Conservation (phyloP, 2,329 filamentous ascomycete species). For the Ophiostoma sp. region DNA sequence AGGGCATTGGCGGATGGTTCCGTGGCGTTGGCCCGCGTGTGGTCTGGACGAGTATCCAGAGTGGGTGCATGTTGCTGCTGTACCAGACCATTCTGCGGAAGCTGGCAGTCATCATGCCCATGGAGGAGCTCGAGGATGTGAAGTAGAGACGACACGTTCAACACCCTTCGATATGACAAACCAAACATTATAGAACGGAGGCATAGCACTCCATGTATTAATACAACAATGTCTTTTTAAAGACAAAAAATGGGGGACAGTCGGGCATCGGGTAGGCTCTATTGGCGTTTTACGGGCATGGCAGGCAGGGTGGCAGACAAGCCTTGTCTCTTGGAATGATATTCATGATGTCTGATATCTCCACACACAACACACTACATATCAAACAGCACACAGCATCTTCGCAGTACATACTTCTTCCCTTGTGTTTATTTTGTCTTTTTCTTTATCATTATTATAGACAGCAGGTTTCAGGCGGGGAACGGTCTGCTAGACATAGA, state of each 20-base stretch:
- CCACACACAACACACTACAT: not conserved
- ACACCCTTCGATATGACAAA: not conserved
- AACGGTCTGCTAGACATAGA: constrained; percentile 19
- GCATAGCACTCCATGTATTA: not conserved
- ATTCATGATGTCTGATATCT: constrained; percentile 15
- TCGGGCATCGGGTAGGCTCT: not conserved
- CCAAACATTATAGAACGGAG: not conserved
- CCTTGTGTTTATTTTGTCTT: not conserved
- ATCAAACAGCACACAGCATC: not conserved
- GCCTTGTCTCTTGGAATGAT: not conserved
- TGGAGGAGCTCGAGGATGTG: constrained; percentile 27
- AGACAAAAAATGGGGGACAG: not conserved
- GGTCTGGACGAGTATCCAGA: constrained; percentile 98
- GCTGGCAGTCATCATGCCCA: constrained; percentile 58
- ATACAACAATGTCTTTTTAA: not conserved
- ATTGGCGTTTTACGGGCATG: constrained; percentile 18
- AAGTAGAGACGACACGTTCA: not conserved
- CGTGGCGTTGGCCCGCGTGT: constrained; percentile 88
- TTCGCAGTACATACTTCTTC: constrained; percentile 8
- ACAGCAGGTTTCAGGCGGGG: constrained; percentile 3
- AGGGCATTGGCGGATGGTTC: constrained; percentile 89
- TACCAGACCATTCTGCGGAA: constrained; percentile 85
- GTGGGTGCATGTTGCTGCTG: constrained; percentile 91
- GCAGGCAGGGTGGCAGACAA: not conserved
- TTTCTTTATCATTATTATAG: not conserved